Evolutionary conservation across 768 basidiomycete species (phyloP).

Genomic region (Mycena rebaudengoi): DNA sequence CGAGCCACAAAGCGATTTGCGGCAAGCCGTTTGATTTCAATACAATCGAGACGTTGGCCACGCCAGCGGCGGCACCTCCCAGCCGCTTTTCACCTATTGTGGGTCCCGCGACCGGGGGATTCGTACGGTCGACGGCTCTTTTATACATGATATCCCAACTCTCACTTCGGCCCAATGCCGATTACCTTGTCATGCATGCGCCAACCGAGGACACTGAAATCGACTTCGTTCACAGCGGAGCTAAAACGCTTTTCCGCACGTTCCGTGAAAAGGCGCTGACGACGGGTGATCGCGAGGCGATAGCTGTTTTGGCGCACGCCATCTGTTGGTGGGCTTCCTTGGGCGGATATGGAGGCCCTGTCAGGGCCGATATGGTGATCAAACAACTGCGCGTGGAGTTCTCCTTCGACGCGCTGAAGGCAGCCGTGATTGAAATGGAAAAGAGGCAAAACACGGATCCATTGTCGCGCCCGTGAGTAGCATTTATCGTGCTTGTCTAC

Average conservation of each 20-base stretch:
- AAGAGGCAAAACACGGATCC: background rate
- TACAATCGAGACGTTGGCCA: background rate
- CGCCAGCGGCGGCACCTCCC: background rate
- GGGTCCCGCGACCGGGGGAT: background rate
- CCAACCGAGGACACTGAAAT: background rate
- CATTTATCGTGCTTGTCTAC: background rate
- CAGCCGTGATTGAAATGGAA: background rate
- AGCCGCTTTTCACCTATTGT: background rate
- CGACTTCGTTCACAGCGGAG: background rate
- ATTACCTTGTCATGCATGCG: slow-evolving; percentile 5
- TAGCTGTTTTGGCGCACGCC: background rate
- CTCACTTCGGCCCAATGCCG: background rate
- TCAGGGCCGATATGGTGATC: background rate
- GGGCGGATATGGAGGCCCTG: background rate
- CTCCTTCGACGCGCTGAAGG: background rate
- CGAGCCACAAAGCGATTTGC: slow-evolving; percentile 6
- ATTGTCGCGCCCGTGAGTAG: background rate
- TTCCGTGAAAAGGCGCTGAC: slow-evolving; percentile 5
- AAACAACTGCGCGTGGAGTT: background rate
- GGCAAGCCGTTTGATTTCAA: slow-evolving; percentile 9
- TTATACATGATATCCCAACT: background rate
- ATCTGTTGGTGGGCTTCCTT: slow-evolving; percentile 5
- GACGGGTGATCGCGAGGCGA: background rate
- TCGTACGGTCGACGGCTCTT: background rate
- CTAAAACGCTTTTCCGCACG: background rate